Evolutionary conservation across 768 basidiomycete species (phyloP).

Genomic region (Leucocoprinus sp.): DNA sequence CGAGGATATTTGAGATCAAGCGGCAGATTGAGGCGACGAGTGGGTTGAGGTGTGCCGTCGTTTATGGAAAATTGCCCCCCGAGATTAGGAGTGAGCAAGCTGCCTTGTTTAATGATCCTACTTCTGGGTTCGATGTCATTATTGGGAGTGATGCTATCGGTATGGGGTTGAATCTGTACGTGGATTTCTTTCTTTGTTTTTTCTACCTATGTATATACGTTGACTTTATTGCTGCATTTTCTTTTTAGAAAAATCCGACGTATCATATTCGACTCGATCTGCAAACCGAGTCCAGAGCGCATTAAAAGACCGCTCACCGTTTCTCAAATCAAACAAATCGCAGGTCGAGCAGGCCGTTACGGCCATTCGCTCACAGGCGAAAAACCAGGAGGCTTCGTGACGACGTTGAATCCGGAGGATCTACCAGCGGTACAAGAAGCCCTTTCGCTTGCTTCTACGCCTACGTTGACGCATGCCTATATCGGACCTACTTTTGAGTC

Average conservation of each 20-base stretch:
- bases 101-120: constrained; percentile 77
- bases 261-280: constrained; percentile 17
- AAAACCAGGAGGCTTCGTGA: constrained; percentile 11
- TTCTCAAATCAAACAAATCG: constrained; percentile 16
- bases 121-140: constrained; percentile 81
- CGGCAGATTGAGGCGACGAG: constrained; percentile 60
- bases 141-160: constrained; percentile 90
- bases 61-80: constrained; percentile 82
- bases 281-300: neutral
- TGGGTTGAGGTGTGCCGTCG: constrained; percentile 79
- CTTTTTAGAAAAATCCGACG: constrained; percentile 15
- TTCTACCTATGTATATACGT: neutral
- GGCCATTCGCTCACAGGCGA: constrained; percentile 8
- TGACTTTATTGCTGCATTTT: neutral
- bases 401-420: constrained; percentile 8
- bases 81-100: constrained; percentile 92
- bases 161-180: constrained; percentile 92
- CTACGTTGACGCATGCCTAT: constrained; percentile 42
- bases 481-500: constrained; percentile 22
- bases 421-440: constrained; percentile 21
- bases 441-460: constrained; percentile 40
- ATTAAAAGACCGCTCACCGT: constrained; percentile 8
- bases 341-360: constrained; percentile 14
- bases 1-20: constrained; percentile 72
- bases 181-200: no score